Base-by-base conservation (phyloP, 2,329 filamentous ascomycete species). In the Fusarium transvaalense region DNA sequence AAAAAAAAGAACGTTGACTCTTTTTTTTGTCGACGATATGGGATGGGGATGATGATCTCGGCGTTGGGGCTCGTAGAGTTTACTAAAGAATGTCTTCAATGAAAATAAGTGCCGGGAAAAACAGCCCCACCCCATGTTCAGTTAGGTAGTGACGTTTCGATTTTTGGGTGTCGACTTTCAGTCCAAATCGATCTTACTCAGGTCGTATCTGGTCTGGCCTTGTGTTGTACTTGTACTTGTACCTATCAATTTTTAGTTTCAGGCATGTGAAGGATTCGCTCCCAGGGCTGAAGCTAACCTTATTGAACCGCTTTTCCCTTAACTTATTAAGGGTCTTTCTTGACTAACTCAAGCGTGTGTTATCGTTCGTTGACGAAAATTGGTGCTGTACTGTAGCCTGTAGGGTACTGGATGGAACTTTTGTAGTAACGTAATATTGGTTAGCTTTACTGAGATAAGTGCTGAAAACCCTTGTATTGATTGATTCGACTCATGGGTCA, bases 121-220 rank as follows among this genome's bases (percentile, higher is more conserved):
- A 39, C 34, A 27, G 62, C 23, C 29, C 52, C 48, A 51, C 45
- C 62, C 66, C 66, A 70, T 67, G 31, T 32, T 34, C n/a, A 25
- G 29, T 57, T 27, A 27, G 32, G 56, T 63, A 34, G 61, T 64
- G 55, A 62, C 39, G 61, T 48, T 43, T 66, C 58, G 66, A 67
- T 59, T 69, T 67, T 69, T 68, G 59, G 61, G 50, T 57, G 29
- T 41, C 23, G 52, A 35, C 34, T 51, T 51, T 39, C 8, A 23
- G 23, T 17, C 34, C 21, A 19, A 38, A 43, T 37, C 32, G 25
- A 41, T 58, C 56, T 32, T 21, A 25, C 29, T 27, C 21, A n/a
- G 31, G 34, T 39, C 5, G 23, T 51, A 41, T 51, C 48, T 52
- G 31, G 42, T 51, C 48, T 52, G 31, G 42, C 29, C 17, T 29